phyloP scores from a whole-genome alignment of 495 filamentous ascomycete genomes.

The Talaromyces trachyspermus region DNA sequence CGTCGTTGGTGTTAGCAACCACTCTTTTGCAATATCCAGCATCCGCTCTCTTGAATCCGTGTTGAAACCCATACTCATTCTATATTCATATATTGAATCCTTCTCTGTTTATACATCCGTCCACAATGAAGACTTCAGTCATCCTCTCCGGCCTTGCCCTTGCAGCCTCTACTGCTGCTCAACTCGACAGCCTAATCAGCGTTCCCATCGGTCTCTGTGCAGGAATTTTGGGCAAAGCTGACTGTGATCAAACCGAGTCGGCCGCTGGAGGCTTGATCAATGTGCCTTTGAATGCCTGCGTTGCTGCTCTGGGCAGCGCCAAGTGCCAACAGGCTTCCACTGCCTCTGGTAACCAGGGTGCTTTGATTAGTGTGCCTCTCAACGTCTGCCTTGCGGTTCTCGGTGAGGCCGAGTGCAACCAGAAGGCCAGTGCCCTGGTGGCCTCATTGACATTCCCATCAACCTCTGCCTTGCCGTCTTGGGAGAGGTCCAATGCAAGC shows the following conservation, averaged over 20 bases:
- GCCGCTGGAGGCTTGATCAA: slow-evolving; percentile 21
- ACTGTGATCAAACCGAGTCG: slow-evolving; percentile 17
- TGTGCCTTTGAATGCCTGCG: slow-evolving; percentile 20
- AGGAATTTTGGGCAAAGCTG: slow-evolving; percentile 18
- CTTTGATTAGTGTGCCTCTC: slow-evolving; percentile 26
- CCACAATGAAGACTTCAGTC: slow-evolving; percentile 27
- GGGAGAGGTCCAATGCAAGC: slow-evolving; percentile 21
- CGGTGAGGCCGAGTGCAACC: slow-evolving; percentile 20
- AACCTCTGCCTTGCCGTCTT: slow-evolving; percentile 24
- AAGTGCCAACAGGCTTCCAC: slow-evolving; percentile 24
- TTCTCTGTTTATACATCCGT: slow-evolving; percentile 9
- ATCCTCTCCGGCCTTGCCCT: slow-evolving; percentile 21
- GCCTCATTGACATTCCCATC: slow-evolving; percentile 24
- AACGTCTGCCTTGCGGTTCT: slow-evolving; percentile 24
- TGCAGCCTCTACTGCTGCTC: slow-evolving; percentile 16
- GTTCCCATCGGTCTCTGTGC: slow-evolving; percentile 22
- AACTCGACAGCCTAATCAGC: slow-evolving; percentile 18
- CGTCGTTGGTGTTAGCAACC: slow-evolving; percentile 9
- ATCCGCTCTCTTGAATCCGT: slow-evolving; percentile 18
- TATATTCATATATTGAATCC: slow-evolving; percentile 5
- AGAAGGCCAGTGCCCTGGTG: slow-evolving; percentile 3
- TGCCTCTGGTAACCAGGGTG: slow-evolving; percentile 12
- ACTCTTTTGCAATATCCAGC: slow-evolving; percentile 21
- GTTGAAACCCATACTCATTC: neutral
- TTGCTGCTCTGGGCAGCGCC: slow-evolving; percentile 21